Percentiles rank a stretch among this genome's conserved stretches.
Conservation (phyloP, 306 rosid species). For the Amphicarpaea edgeworthii region DNA sequence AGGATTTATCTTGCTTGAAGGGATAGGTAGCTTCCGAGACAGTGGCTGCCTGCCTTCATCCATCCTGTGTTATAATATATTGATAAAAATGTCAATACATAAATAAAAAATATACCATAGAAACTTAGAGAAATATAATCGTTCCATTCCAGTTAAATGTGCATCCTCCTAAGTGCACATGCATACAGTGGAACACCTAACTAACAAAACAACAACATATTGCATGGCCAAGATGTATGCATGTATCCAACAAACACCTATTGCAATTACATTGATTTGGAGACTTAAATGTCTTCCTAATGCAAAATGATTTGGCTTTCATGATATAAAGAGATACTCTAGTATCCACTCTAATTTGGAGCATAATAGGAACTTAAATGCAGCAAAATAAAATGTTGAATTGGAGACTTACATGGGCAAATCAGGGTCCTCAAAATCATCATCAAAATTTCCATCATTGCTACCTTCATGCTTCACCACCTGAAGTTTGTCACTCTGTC, state of each 20-base stretch:
- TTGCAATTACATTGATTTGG: background rate
- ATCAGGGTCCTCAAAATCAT: conserved; percentile 78
- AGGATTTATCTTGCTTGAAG: conserved; percentile 98
- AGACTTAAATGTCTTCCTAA: background rate
- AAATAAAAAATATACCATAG: background rate
- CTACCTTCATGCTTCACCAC: conserved; percentile 89
- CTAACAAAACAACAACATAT: background rate
- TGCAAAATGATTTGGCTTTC: conserved; percentile 14
- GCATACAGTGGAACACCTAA: background rate
- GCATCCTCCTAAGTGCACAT: background rate
- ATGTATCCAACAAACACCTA: background rate
- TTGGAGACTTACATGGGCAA: conserved; percentile 77
- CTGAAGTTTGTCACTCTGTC: conserved; percentile 88
- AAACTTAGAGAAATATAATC: conserved; percentile 25
- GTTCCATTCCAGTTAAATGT: conserved; percentile 1
- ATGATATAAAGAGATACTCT: background rate
- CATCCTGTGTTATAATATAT: conserved; percentile 78
- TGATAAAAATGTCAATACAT: conserved; percentile 16
- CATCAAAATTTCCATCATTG: conserved; percentile 61
- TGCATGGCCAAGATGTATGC: background rate
- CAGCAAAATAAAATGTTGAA: background rate
- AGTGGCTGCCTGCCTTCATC: conserved; percentile 99
- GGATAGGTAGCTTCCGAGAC: conserved; percentile 81
- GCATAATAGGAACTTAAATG: conserved; percentile 1
- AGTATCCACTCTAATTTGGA: conserved; percentile 25